phyloP scores from a whole-genome alignment of 306 rosid genomes.

The Bauhinia variegata region DNA sequence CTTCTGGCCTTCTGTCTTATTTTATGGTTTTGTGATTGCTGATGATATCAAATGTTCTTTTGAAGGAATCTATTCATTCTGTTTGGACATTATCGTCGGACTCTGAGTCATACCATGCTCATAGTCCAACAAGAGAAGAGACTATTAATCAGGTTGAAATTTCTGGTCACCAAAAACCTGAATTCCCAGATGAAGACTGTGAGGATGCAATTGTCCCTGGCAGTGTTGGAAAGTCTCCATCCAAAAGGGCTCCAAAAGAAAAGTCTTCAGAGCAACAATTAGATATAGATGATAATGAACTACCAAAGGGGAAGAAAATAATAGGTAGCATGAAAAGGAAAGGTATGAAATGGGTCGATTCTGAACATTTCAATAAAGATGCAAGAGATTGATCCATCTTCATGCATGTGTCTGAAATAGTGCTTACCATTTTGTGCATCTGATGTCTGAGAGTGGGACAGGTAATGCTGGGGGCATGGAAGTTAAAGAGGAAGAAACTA shows the following conservation, averaged over 20 bases:
- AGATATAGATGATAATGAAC: conserved; percentile 38
- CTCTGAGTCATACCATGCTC: conserved; percentile 60
- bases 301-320: conserved; percentile 49
- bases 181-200: conserved; percentile 34
- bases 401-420: conserved; percentile 8
- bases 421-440: conserved; percentile 28
- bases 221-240: conserved; percentile 51
- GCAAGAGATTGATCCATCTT: conserved; percentile 26
- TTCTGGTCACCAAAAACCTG: conserved; percentile 40
- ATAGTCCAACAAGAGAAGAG: conserved; percentile 47
- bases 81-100: conserved; percentile 73
- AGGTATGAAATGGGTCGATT: conserved; percentile 45
- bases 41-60: conserved; percentile 32
- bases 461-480: conserved; percentile 51
- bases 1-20: conserved; percentile 12
- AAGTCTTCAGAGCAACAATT: conserved; percentile 47
- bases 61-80: conserved; percentile 58
- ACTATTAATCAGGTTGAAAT: conserved; percentile 44
- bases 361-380: conserved; percentile 1
- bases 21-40: conserved; percentile 28
- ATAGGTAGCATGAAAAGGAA: conserved; percentile 43
- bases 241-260: conserved; percentile 52
- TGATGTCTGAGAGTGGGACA: conserved; percentile 44
- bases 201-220: conserved; percentile 41
- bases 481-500: conserved; percentile 61